Evolutionary conservation across 108 stramenopile species (phyloP).

Genomic region (Aurantiochytrium sp.): DNA sequence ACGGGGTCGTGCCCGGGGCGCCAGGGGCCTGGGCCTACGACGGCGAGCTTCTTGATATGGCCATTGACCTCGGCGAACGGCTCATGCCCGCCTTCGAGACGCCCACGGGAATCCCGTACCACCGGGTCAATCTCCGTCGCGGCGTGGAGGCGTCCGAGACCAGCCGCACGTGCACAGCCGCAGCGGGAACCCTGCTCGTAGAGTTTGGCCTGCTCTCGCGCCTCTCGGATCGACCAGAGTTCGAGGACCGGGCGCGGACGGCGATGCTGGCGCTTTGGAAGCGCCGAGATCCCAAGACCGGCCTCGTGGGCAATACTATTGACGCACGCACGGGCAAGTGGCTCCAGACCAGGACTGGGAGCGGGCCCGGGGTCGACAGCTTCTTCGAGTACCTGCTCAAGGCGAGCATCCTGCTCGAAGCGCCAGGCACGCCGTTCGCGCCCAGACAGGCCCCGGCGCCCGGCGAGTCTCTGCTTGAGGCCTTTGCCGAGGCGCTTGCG

Average conservation of each 20-base stretch:
- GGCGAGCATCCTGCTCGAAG: conserved; percentile 39
- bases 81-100: conserved; percentile 55
- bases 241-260: conserved; percentile 37
- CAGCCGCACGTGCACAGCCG: conserved; percentile 50
- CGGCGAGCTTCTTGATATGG: conserved; percentile 46
- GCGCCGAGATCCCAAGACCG: conserved; percentile 22
- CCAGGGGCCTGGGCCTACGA: conserved; percentile 33
- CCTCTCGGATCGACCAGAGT: conserved; percentile 36
- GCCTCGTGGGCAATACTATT: conserved; percentile 49
- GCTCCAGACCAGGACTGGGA: conserved; percentile 30
- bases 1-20: background rate
- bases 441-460: background rate
- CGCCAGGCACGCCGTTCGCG: background rate
- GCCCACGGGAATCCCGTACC: conserved; percentile 40
- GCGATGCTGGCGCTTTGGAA: conserved; percentile 47
- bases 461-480: background rate
- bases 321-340: conserved; percentile 41
- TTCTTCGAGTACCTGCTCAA: conserved; percentile 63
- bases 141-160: conserved; percentile 48
- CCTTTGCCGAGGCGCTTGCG: conserved; percentile 20
- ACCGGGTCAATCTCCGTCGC: conserved; percentile 50
- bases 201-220: conserved; percentile 53
- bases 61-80: conserved; percentile 51
- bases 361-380: conserved; percentile 53
- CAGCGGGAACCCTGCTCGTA: conserved; percentile 55